Percentiles rank a stretch among this genome's conserved stretches.
Conservation (phyloP, 257 asterid genomes). For the Jacaranda mimosifolia region DNA sequence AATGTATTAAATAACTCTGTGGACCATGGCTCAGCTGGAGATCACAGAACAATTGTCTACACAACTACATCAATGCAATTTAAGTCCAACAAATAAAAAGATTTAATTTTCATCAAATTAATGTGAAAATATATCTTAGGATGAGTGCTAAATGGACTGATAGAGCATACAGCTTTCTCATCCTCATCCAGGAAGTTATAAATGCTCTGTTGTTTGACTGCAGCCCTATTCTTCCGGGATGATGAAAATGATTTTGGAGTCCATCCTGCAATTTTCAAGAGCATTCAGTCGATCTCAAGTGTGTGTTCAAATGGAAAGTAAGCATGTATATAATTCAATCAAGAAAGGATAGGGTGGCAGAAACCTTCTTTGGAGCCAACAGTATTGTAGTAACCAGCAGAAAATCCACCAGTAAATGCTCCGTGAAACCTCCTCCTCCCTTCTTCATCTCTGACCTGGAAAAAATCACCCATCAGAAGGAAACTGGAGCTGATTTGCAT, state of each 20-base stretch:
- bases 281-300: neutral
- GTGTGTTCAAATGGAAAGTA: neutral
- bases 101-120: slow-evolving; percentile 1
- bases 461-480: slow-evolving; percentile 28
- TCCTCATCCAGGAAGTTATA: slow-evolving; percentile 85
- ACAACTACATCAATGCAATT: neutral
- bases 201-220: slow-evolving; percentile 71
- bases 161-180: slow-evolving; percentile 79
- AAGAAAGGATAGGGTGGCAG: slow-evolving; percentile 13
- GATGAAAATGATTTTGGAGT: slow-evolving; percentile 87
- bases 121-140: neutral
- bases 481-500: neutral
- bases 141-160: slow-evolving; percentile 30
- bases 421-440: slow-evolving; percentile 99
- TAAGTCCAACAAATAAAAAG: neutral
- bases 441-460: slow-evolving; percentile 90
- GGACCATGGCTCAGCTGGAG: slow-evolving; percentile 1
- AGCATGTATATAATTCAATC: slow-evolving; percentile 15
- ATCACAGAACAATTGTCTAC: neutral
- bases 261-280: slow-evolving; percentile 73
- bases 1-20: neutral
- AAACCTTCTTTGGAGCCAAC: slow-evolving; percentile 96
- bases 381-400: slow-evolving; percentile 89
- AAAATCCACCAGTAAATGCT: slow-evolving; percentile 94
- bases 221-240: slow-evolving; percentile 88